Conservation (phyloP, 495 filamentous ascomycete genomes). For the Hypomontagnella submonticulosa region DNA sequence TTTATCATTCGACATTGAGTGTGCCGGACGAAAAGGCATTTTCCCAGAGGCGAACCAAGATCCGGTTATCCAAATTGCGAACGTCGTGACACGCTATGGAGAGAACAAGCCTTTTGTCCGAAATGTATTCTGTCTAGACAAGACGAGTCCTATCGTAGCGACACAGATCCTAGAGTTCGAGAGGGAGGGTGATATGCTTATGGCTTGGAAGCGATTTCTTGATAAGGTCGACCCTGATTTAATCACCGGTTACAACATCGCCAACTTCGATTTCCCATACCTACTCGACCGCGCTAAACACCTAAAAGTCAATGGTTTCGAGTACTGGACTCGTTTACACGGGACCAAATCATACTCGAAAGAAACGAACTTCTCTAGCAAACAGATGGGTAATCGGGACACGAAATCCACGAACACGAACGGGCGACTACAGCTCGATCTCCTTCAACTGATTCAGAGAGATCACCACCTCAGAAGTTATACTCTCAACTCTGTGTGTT, state of each 20-base stretch:
- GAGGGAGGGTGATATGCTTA: conserved; percentile 85
- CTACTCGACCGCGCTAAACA: conserved; percentile 89
- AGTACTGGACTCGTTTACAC: conserved; percentile 83
- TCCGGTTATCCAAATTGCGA: conserved; percentile 98
- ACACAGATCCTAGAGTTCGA: conserved; percentile 89
- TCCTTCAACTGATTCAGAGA: conserved; percentile 91
- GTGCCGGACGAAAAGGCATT: conserved; percentile 94
- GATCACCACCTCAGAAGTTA: conserved; percentile 97
- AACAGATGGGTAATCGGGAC: conserved; percentile 98
- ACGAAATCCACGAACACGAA: conserved; percentile 94
- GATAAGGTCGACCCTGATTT: conserved; percentile 94
- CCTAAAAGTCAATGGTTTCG: conserved; percentile 78
- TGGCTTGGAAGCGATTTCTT: conserved; percentile 88
- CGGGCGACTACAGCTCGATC: conserved; percentile 90
- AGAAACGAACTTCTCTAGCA: conserved; percentile 90
- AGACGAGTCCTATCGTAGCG: conserved; percentile 90
- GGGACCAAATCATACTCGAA: conserved; percentile 72
- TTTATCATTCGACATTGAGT: conserved; percentile 98
- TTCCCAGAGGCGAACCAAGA: conserved; percentile 93
- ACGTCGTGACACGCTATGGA: conserved; percentile 95
- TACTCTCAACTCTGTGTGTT: conserved; percentile 94
- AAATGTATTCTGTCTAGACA: conserved; percentile 95
- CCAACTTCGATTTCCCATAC: conserved; percentile 99
- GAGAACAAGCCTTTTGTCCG: conserved; percentile 94
- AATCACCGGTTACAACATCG: conserved; percentile 98